These are phyloP conservation scores for Salix suchowensis DNA, from an alignment of 345 rosid species.

Conservation along the genomic window DNA sequence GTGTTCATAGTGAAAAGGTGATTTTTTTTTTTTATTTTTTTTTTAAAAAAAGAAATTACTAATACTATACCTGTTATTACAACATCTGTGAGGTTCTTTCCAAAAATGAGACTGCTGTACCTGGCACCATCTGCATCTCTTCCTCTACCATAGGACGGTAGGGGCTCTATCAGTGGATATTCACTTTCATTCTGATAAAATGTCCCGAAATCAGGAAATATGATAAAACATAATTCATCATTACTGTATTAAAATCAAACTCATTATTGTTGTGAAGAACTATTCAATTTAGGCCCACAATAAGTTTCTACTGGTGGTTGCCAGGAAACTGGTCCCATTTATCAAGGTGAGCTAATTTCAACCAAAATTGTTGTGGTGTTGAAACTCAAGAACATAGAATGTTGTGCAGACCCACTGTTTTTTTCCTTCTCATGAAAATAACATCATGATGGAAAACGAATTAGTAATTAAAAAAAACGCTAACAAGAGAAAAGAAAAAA, in stretches of 20 bases:
- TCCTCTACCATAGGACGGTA: conserved; percentile 52
- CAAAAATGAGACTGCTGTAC: conserved; percentile 40
- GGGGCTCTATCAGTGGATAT: conserved; percentile 38
- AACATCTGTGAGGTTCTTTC: conserved; percentile 44
- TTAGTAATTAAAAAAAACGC: background rate
- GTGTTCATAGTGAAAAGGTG: background rate
- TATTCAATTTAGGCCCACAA: background rate
- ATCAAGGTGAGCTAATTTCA: background rate
- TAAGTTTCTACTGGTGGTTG: background rate
- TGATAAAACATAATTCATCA: background rate
- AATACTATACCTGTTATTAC: conserved; percentile 32
- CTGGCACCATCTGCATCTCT: conserved; percentile 45
- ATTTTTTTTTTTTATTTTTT: background rate
- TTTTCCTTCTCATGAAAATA: background rate
- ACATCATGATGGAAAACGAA: background rate
- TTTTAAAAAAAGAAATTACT: background rate
- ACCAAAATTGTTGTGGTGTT: background rate
- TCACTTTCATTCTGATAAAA: conserved; percentile 26
- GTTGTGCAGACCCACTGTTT: background rate
- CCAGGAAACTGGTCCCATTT: background rate
- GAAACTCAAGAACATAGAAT: no score
- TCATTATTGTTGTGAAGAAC: background rate
- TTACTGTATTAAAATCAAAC: background rate
- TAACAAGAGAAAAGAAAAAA: background rate
- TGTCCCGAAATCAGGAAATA: background rate